A percentile compares a stretch with the other conserved stretches of the same genome.
Conservation (phyloP, 2,329 filamentous ascomycete genomes). For the Fusarium begoniae region DNA sequence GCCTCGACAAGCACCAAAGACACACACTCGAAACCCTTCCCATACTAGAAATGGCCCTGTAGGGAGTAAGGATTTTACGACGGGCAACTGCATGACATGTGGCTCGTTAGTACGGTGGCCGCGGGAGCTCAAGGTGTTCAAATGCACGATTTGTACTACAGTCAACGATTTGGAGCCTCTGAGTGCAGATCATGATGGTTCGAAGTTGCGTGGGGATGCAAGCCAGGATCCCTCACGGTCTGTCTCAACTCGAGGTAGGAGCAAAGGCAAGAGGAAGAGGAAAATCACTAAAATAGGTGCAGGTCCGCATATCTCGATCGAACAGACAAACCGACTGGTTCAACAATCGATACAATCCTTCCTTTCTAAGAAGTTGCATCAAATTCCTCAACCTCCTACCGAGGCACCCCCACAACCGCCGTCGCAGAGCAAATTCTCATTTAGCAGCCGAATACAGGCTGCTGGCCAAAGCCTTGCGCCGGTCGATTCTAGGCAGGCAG, state of each 20-base stretch:
- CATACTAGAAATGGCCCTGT: slow-evolving; percentile 46
- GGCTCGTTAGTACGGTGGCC: slow-evolving; percentile 84
- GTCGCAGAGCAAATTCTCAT: slow-evolving; percentile 28
- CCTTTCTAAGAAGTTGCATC: slow-evolving; percentile 41
- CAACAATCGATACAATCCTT: slow-evolving; percentile 48
- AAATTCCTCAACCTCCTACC: slow-evolving; percentile 20
- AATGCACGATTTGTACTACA: slow-evolving; percentile 84
- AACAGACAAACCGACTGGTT: slow-evolving; percentile 47
- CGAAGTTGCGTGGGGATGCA: slow-evolving; percentile 37
- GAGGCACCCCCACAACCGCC: slow-evolving; percentile 20
- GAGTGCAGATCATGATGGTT: slow-evolving; percentile 28
- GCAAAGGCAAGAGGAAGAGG: background rate
- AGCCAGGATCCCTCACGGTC: slow-evolving; percentile 22
- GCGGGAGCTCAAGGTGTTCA: slow-evolving; percentile 74
- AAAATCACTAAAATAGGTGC: slow-evolving; percentile 7
- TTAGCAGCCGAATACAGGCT: slow-evolving; percentile 33
- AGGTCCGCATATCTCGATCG: slow-evolving; percentile 47
- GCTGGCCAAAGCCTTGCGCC: slow-evolving; percentile 7
- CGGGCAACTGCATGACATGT: slow-evolving; percentile 86
- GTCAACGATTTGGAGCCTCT: slow-evolving; percentile 75
- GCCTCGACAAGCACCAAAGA: slow-evolving; percentile 41
- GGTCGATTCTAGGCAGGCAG: slow-evolving; percentile 6
- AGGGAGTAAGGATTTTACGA: slow-evolving; percentile 66
- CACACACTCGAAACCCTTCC: slow-evolving; percentile 36
- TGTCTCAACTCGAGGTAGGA: slow-evolving; percentile 30